Conservation (phyloP, 768 basidiomycete species). For the Hebeloma cylindrosporum region DNA sequence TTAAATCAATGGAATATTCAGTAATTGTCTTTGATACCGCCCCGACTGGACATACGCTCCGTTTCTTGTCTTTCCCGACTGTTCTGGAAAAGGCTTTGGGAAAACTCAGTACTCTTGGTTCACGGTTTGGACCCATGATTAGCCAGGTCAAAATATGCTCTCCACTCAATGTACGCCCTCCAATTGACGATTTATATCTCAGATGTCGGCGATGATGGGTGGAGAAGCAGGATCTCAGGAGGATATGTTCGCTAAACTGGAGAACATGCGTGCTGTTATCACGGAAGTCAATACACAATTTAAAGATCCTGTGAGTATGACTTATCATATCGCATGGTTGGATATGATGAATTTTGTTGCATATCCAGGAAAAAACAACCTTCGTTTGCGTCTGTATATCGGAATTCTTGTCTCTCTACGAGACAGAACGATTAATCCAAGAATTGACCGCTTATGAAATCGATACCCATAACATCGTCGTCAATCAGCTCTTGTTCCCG, state of each 20-base stretch:
- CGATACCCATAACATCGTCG: constrained; percentile 98
- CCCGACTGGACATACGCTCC: constrained; percentile 96
- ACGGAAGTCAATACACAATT: constrained; percentile 99
- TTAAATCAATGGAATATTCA: constrained; percentile 99
- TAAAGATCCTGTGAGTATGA: constrained; percentile 85
- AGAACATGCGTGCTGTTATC: constrained; percentile 94
- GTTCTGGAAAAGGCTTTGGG: constrained; percentile 97
- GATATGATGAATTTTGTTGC: constrained; percentile 1
- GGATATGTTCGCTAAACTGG: constrained; percentile 98
- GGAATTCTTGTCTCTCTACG: constrained; percentile 96
- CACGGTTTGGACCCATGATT: constrained; percentile 96
- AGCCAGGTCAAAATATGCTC: constrained; percentile 54
- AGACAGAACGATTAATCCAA: constrained; percentile 97
- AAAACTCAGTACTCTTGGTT: constrained; percentile 91
- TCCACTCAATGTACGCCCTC: not conserved
- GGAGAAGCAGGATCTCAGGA: constrained; percentile 88
- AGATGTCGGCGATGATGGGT: constrained; percentile 98
- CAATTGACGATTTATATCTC: not conserved
- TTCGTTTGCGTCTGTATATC: constrained; percentile 99
- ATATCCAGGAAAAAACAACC: constrained; percentile 96
- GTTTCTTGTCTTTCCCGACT: constrained; percentile 98
- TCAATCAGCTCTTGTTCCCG: constrained; percentile 96
- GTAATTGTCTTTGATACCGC: constrained; percentile 99
- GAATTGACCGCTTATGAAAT: constrained; percentile 93
- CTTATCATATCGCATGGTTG: not conserved